Conservation (phyloP, 495 filamentous ascomycete genomes). For the Usnea hakonensis region DNA sequence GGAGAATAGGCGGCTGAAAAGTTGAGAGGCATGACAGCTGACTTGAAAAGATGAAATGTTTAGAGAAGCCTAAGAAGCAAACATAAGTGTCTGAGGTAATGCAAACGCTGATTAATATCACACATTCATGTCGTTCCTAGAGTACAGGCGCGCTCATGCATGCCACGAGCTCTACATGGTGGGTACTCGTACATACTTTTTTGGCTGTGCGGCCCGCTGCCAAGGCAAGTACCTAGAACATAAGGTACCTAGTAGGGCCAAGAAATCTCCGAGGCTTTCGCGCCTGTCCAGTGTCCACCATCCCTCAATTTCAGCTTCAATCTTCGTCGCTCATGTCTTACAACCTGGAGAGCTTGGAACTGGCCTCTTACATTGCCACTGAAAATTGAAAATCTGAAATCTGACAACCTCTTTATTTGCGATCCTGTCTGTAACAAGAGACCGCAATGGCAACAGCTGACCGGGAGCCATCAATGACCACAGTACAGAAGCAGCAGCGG, state of each 20-base stretch:
- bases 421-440: neutral
- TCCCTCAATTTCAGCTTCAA: neutral
- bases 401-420: neutral
- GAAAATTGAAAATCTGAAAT: neutral
- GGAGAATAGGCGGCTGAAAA: constrained; percentile 30
- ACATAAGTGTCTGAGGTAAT: no score
- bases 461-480: constrained; percentile 14
- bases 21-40: constrained; percentile 24
- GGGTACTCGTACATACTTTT: no score
- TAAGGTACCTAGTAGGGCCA: no score
- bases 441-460: constrained; percentile 11
- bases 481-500: constrained; percentile 24
- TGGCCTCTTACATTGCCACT: neutral
- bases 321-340: neutral
- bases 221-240: no score
- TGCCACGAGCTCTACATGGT: no score
- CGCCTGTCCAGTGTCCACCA: no score
- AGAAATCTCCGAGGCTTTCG: no score
- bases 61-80: neutral
- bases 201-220: no score
- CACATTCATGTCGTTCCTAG: no score
- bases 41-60: neutral
- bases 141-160: no score
- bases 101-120: no score
- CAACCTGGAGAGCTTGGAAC: neutral